Evolutionary conservation across 2,329 filamentous ascomycete genomes (phyloP).

Genomic region (Neofusicoccum parvum): DNA sequence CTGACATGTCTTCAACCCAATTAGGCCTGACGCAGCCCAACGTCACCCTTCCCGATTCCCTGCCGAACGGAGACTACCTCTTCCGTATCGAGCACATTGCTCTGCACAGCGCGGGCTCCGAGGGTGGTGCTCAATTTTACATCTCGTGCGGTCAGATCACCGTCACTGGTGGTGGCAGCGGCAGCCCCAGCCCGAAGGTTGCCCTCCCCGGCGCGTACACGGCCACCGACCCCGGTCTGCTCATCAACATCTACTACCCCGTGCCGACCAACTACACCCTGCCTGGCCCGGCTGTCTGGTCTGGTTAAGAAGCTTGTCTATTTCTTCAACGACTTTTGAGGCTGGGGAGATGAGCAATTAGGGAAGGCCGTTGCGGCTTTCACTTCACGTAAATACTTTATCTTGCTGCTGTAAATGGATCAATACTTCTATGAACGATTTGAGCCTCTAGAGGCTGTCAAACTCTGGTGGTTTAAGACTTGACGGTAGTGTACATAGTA

Average conservation of each 20-base stretch:
- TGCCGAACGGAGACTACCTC: slow-evolving; percentile 49
- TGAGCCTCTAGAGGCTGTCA: too few relatives aligned
- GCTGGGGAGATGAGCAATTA: background rate
- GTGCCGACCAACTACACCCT: slow-evolving; percentile 30
- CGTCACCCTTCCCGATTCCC: slow-evolving; percentile 43
- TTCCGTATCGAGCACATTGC: slow-evolving; percentile 51
- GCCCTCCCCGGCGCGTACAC: slow-evolving; percentile 47
- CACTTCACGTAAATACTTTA: background rate
- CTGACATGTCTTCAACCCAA: too few relatives aligned
- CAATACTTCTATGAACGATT: background rate
- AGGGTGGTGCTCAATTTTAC: slow-evolving; percentile 48
- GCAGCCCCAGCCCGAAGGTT: slow-evolving; percentile 40
- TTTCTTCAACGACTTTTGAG: background rate
- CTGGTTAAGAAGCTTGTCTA: slow-evolving; percentile 24
- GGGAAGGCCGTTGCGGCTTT: background rate
- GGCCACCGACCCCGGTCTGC: slow-evolving; percentile 35
- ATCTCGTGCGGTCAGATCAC: slow-evolving; percentile 50
- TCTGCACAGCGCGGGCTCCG: slow-evolving; percentile 44
- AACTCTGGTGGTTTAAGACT: too few relatives aligned
- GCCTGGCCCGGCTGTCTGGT: slow-evolving; percentile 36
- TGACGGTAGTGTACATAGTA: too few relatives aligned
- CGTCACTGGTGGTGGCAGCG: slow-evolving; percentile 42
- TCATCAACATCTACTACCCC: slow-evolving; percentile 36
- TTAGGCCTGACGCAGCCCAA: slow-evolving; percentile 30
- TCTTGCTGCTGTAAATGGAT: background rate